Percentiles rank a stretch among this genome's conserved stretches.
phyloP scores from a whole-genome alignment of 177 flowering plant genomes.

The Tripterygium wilfordii region DNA sequence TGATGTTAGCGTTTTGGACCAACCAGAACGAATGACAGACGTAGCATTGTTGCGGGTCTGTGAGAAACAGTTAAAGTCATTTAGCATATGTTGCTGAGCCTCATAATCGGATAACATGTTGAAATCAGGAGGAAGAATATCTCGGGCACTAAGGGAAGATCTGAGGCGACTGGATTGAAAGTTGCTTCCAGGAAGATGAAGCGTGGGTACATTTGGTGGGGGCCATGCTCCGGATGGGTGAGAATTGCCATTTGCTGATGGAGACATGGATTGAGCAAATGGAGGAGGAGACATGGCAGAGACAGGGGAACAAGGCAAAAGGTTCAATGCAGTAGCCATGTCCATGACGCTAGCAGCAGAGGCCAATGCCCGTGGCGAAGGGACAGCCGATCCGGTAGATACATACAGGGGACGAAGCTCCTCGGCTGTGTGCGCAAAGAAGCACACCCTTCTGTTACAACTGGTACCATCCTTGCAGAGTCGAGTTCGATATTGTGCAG shows the following conservation, averaged over 20 bases:
- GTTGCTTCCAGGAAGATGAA: conserved; percentile 52
- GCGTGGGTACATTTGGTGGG: conserved; percentile 45
- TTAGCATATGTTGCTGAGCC: conserved; percentile 32
- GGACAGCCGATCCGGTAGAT: conserved; percentile 51
- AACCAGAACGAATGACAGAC: conserved; percentile 22
- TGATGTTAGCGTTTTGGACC: conserved; percentile 33
- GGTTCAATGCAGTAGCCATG: conserved; percentile 41
- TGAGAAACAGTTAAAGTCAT: conserved; percentile 30
- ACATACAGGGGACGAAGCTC: conserved; percentile 56
- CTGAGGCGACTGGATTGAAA: conserved; percentile 51
- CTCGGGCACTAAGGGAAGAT: conserved; percentile 48
- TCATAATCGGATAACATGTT: conserved; percentile 29
- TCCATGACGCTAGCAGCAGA: conserved; percentile 40
- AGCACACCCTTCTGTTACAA: conserved; percentile 53
- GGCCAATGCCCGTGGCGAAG: conserved; percentile 41
- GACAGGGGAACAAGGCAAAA: conserved; percentile 44
- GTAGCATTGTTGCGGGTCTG: conserved; percentile 20
- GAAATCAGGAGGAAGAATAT: conserved; percentile 38
- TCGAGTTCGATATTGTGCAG: conserved; percentile 60
- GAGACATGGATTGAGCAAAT: conserved; percentile 41
- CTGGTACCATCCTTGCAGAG: conserved; percentile 57
- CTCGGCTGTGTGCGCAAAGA: conserved; percentile 56
- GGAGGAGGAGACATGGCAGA: conserved; percentile 35
- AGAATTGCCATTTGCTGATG: conserved; percentile 32
- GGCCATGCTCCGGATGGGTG: conserved; percentile 43